Evolutionary conservation across 139 green algal species (phyloP).

Genomic region (Helicosporidium sp.): DNA sequence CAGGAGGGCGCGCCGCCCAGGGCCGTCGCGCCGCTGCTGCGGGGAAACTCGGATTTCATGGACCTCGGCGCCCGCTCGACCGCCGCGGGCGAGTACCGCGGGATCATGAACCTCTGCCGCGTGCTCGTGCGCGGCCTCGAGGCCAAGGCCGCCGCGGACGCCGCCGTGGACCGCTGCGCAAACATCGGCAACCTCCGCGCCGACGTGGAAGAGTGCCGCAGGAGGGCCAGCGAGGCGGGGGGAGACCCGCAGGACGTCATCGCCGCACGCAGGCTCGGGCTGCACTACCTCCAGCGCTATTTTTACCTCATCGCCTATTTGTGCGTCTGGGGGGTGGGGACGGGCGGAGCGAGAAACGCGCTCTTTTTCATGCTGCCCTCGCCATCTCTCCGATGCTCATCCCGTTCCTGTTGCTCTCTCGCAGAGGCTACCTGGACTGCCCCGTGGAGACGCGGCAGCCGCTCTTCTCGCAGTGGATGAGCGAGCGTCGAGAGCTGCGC

Average conservation of each 20-base stretch:
- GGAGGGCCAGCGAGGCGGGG: not conserved
- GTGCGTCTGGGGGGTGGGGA: not conserved
- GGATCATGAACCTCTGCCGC: slow-evolving; percentile 39
- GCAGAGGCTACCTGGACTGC: slow-evolving; percentile 1
- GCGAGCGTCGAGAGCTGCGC: slow-evolving; percentile 30
- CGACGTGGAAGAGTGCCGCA: slow-evolving; percentile 40
- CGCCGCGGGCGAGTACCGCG: slow-evolving; percentile 50
- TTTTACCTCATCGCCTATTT: slow-evolving; percentile 65
- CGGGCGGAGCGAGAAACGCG: not conserved
- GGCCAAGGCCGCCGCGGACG: slow-evolving; percentile 55
- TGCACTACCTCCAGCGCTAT: slow-evolving; percentile 84
- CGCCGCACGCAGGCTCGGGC: slow-evolving; percentile 50
- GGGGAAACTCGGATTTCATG: slow-evolving; percentile 8
- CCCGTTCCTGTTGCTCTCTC: not conserved
- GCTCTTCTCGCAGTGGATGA: slow-evolving; percentile 35
- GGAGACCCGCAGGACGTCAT: not conserved
- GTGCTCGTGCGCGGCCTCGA: slow-evolving; percentile 49
- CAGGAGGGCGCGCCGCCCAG: slow-evolving; percentile 52
- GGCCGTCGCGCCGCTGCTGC: slow-evolving; percentile 1
- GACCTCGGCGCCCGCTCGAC: slow-evolving; percentile 10
- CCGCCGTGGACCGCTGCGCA: slow-evolving; percentile 27
- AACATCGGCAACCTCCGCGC: slow-evolving; percentile 46
- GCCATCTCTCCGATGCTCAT: not conserved
- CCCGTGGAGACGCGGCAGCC: not conserved
- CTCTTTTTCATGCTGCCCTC: not conserved